phyloP scores from a whole-genome alignment of 805 yeast species.

The Saturnispora saitoi region DNA sequence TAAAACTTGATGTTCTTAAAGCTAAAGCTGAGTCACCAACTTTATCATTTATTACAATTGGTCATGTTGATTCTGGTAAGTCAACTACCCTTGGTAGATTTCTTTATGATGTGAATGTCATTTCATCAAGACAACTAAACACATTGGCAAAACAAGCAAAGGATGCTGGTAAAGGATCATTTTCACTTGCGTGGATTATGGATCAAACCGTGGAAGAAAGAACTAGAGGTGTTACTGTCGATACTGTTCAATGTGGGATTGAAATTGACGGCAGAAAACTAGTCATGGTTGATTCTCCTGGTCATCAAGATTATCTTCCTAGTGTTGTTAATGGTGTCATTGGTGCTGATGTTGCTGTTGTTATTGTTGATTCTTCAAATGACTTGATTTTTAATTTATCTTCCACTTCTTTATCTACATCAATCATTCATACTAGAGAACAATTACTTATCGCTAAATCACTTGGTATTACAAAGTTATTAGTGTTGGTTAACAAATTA shows the following conservation, averaged over 20 bases:
- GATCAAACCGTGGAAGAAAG: conserved; percentile 77
- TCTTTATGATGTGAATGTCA: conserved; percentile 56
- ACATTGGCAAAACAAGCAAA: conserved; percentile 58
- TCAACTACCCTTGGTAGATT: conserved; percentile 73
- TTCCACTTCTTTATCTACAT: conserved; percentile 21
- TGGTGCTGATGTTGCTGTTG: conserved; percentile 67
- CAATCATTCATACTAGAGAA: conserved; percentile 70
- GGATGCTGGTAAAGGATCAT: conserved; percentile 63
- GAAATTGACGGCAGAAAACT: conserved; percentile 47
- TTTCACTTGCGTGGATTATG: conserved; percentile 80
- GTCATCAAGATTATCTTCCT: conserved; percentile 76
- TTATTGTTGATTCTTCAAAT: conserved; percentile 67
- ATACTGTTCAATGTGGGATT: conserved; percentile 60
- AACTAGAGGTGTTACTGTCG: conserved; percentile 69
- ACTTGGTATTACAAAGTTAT: conserved; percentile 52
- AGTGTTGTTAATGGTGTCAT: conserved; percentile 79
- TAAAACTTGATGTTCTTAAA: conserved; percentile 16
- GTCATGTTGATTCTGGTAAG: conserved; percentile 83
- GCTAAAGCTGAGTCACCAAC: conserved; percentile 39
- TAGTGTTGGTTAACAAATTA: conserved; percentile 64
- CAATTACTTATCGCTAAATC: conserved; percentile 62
- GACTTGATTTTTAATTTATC: conserved; percentile 44
- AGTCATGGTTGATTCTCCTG: conserved; percentile 79
- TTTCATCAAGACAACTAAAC: conserved; percentile 55
- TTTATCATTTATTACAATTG: conserved; percentile 69